Percentiles rank a stretch among this genome's conserved stretches.
These are phyloP conservation scores for Mycena polygramma DNA, from an alignment of 768 basidiomycete genomes.

Conservation along the genomic window DNA sequence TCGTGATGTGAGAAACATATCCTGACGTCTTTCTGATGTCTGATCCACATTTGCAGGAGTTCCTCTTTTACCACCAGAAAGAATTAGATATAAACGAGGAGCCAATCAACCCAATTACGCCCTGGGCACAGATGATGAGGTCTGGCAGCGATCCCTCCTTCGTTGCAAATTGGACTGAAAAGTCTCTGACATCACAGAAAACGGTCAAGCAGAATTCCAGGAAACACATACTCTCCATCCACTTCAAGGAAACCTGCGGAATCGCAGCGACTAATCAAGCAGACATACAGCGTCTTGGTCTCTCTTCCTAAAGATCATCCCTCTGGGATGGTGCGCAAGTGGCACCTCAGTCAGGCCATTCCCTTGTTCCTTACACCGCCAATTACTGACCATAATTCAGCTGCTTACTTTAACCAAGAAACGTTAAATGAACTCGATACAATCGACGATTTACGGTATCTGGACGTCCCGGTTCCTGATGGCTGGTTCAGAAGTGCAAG, in stretches of 20 bases:
- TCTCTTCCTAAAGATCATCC: slow-evolving; percentile 68
- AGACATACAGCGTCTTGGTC: slow-evolving; percentile 87
- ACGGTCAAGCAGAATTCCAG: slow-evolving; percentile 33
- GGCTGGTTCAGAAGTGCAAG: slow-evolving; percentile 87
- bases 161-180: slow-evolving; percentile 30
- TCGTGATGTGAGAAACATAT: slow-evolving; percentile 57
- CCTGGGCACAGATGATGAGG: slow-evolving; percentile 84
- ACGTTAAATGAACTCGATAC: slow-evolving; percentile 79
- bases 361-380: slow-evolving; percentile 34
- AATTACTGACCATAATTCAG: slow-evolving; percentile 58
- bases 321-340: slow-evolving; percentile 72
- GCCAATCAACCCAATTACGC: slow-evolving; percentile 69
- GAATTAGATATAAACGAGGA: slow-evolving; percentile 73
- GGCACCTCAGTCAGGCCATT: slow-evolving; percentile 80
- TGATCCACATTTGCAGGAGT: slow-evolving; percentile 66
- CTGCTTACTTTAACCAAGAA: slow-evolving; percentile 88
- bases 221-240: slow-evolving; percentile 47
- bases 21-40: slow-evolving; percentile 34
- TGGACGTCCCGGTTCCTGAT: slow-evolving; percentile 77
- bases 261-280: slow-evolving; percentile 80
- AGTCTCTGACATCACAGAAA: slow-evolving; percentile 31
- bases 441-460: slow-evolving; percentile 75
- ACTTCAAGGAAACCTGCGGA: slow-evolving; percentile 59
- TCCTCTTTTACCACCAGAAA: slow-evolving; percentile 88
- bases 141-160: slow-evolving; percentile 45